These are phyloP conservation scores for Trametes versicolor DNA, from an alignment of 1,284 basidiomycete genomes.

Conservation along the genomic window DNA sequence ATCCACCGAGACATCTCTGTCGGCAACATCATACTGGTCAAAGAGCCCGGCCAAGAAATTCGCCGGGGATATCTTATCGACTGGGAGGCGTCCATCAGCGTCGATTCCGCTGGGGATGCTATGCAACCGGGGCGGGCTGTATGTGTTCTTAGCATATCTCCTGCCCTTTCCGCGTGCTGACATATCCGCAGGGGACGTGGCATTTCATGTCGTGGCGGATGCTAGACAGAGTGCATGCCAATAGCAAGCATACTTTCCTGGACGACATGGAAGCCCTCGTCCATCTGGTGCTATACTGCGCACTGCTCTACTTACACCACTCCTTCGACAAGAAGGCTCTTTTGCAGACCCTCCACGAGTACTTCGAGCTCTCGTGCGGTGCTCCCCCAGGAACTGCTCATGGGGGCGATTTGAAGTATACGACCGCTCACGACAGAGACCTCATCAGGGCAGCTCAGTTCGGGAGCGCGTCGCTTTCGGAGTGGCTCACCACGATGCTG, in stretches of 20 bases:
- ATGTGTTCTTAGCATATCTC: not conserved
- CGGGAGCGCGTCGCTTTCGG: not conserved
- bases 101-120: not conserved
- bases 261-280: conserved; percentile 32
- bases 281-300: conserved; percentile 27
- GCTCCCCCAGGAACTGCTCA: not conserved
- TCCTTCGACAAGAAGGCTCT: not conserved
- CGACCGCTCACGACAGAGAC: too few species aligned
- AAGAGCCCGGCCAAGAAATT: not conserved
- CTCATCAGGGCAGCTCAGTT: not conserved
- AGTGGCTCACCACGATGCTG: conserved; percentile 22
- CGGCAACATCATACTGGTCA: conserved; percentile 27
- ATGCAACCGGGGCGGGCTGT: not conserved
- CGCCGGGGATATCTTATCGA: conserved; percentile 28
- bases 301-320: conserved; percentile 23
- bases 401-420: conserved; percentile 18
- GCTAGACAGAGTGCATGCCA: not conserved
- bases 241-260: not conserved
- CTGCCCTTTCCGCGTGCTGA: not conserved
- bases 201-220: conserved; percentile 16
- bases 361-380: not conserved
- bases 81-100: conserved; percentile 22
- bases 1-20: conserved; percentile 28
- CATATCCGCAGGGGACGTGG: conserved; percentile 14
- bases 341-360: not conserved